Conservation (phyloP, 1,139 yeast species). For the Debaryomyces nepalensis region DNA sequence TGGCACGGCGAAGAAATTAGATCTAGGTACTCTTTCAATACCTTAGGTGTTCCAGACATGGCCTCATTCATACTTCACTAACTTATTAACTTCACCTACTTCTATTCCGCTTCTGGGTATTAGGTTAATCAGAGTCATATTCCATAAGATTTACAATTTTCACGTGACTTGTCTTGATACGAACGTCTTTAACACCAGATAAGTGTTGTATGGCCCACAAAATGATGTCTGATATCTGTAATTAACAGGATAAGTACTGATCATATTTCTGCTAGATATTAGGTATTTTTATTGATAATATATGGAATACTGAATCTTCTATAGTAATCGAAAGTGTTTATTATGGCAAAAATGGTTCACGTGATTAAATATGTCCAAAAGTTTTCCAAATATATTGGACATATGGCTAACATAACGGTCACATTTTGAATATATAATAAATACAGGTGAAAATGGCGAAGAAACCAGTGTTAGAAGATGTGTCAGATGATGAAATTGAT, state of each 20-base stretch:
- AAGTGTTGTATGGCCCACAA: no score
- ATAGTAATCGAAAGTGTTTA: no score
- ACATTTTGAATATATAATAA: background rate
- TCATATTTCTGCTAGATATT: no score
- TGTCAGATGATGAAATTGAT: constrained; percentile 87
- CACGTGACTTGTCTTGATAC: no score
- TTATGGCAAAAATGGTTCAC: background rate
- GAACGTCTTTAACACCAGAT: no score
- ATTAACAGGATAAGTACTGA: no score
- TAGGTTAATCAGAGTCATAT: constrained; percentile 1
- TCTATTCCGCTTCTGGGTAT: background rate
- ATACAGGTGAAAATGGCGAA: constrained; percentile 37
- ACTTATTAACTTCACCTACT: no score
- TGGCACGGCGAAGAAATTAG: constrained; percentile 29
- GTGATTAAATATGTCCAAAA: background rate
- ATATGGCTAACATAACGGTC: background rate
- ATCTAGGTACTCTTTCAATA: constrained; percentile 36
- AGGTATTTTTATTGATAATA: background rate
- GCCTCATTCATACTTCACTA: constrained; percentile 24
- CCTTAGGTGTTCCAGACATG: constrained; percentile 31
- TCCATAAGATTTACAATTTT: background rate
- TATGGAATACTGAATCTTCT: background rate
- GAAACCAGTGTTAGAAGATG: constrained; percentile 83
- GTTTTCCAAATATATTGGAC: constrained; percentile 6
- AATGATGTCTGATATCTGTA: no score